Evolutionary conservation across 352 stramenopile species (phyloP).

Genomic region (Globisporangium perplexum): DNA sequence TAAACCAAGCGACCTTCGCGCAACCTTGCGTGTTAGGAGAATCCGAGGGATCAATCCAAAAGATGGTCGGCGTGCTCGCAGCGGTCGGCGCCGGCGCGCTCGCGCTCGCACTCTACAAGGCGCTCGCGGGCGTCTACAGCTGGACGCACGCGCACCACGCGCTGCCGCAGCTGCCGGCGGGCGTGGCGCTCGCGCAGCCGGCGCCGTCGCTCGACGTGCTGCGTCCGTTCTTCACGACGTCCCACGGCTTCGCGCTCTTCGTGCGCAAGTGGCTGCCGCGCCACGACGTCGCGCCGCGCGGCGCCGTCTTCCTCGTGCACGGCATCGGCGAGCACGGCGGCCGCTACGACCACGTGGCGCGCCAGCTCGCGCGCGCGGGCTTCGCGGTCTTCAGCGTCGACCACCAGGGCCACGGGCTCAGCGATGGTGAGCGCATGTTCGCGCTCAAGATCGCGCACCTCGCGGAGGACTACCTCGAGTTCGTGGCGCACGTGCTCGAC

Average conservation of each 20-base stretch:
- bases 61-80: constrained; percentile 11
- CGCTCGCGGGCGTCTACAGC: constrained; percentile 2
- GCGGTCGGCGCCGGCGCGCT: constrained; percentile 13
- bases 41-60: not conserved
- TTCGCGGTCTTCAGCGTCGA: constrained; percentile 56
- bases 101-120: constrained; percentile 12
- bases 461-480: constrained; percentile 46
- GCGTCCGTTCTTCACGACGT: constrained; percentile 27
- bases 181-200: constrained; percentile 1
- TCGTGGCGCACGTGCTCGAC: constrained; percentile 39
- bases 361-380: constrained; percentile 23
- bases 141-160: constrained; percentile 12
- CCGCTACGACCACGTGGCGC: constrained; percentile 45
- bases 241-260: constrained; percentile 32
- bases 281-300: constrained; percentile 14
- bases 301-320: constrained; percentile 51
- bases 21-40: too few species aligned
- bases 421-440: constrained; percentile 55
- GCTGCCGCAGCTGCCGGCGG: constrained; percentile 12
- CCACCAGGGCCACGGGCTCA: constrained; percentile 52
- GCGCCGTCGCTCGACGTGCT: constrained; percentile 13
- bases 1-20: too few species aligned
- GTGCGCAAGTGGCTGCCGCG: constrained; percentile 39
- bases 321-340: constrained; percentile 46
- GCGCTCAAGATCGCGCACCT: constrained; percentile 35